Conservation (phyloP, 2,329 filamentous ascomycete genomes). For the Chaetomium sp. region DNA sequence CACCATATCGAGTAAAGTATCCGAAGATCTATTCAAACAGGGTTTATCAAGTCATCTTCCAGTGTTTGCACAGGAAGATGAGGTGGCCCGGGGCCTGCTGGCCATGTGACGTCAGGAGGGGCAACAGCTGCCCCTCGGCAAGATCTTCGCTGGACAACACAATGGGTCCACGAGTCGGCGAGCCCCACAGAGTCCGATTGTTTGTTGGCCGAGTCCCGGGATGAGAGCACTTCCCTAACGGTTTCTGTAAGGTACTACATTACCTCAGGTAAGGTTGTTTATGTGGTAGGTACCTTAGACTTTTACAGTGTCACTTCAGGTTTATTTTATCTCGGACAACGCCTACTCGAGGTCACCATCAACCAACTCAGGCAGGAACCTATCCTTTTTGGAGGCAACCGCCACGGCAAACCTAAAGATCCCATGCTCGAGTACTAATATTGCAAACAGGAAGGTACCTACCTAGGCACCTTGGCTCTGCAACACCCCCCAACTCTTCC, state of each 20-base stretch:
- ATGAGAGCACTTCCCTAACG: background rate
- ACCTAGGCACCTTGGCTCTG: background rate
- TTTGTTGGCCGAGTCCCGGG: background rate
- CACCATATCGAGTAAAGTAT: background rate
- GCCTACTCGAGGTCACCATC: background rate
- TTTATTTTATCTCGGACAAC: background rate
- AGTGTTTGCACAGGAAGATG: background rate
- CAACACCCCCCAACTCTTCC: background rate
- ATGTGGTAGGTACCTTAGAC: background rate
- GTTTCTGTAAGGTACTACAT: background rate
- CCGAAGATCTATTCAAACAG: background rate
- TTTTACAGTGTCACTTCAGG: background rate
- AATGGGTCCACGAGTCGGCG: background rate
- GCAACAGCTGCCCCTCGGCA: constrained; percentile 9
- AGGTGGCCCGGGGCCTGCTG: background rate
- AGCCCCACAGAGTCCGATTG: background rate
- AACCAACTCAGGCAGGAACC: background rate
- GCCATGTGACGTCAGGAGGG: constrained; percentile 23
- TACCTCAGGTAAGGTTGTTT: too few species aligned
- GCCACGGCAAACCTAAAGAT: background rate
- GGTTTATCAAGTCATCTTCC: background rate
- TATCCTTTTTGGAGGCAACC: background rate
- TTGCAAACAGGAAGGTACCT: background rate
- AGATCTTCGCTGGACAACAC: constrained; percentile 1
- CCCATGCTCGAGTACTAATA: background rate